A percentile compares a stretch with the other conserved stretches of the same genome.
Evolutionary conservation across 345 rosid species (phyloP).

Genomic region (Angophora floribunda): DNA sequence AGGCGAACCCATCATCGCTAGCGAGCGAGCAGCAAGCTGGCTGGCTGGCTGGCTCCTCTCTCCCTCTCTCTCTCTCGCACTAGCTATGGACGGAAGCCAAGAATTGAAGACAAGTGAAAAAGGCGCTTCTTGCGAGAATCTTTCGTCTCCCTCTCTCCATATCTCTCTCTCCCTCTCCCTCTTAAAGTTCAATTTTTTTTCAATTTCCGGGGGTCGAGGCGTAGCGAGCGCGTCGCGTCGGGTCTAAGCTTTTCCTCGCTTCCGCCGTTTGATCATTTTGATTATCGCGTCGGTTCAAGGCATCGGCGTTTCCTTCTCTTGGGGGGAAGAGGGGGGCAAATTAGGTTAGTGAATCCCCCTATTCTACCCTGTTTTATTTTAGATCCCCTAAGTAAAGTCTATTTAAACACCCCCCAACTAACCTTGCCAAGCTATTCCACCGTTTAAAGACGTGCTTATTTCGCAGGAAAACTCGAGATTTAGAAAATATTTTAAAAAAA

Average conservation of each 20-base stretch:
- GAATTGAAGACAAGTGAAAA: not conserved
- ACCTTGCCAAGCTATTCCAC: not conserved
- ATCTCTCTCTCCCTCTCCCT: not conserved
- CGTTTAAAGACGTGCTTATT: too few species aligned
- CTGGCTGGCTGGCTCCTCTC: not conserved
- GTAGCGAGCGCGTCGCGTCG: not conserved
- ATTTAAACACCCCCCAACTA: not conserved
- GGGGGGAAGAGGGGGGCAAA: not conserved
- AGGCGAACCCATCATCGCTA: not conserved
- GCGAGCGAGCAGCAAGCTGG: not conserved
- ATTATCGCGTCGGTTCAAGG: not conserved
- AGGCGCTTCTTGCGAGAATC: not conserved
- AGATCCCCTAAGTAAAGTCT: not conserved
- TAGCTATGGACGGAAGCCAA: not conserved
- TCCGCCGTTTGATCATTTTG: not conserved
- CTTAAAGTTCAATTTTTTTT: not conserved
- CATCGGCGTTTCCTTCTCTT: not conserved
- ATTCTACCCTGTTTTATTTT: not conserved
- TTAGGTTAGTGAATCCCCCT: not conserved
- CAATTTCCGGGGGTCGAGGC: not conserved
- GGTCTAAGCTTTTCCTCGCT: not conserved
- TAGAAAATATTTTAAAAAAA: too few species aligned
- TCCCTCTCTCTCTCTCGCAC: not conserved
- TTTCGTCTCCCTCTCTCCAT: not conserved
- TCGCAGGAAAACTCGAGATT: too few species aligned